Percentiles rank a stretch among this genome's conserved stretches.
These are phyloP conservation scores for Protomyces inundatus DNA, from an alignment of 1,139 yeast genomes.

Conservation along the genomic window DNA sequence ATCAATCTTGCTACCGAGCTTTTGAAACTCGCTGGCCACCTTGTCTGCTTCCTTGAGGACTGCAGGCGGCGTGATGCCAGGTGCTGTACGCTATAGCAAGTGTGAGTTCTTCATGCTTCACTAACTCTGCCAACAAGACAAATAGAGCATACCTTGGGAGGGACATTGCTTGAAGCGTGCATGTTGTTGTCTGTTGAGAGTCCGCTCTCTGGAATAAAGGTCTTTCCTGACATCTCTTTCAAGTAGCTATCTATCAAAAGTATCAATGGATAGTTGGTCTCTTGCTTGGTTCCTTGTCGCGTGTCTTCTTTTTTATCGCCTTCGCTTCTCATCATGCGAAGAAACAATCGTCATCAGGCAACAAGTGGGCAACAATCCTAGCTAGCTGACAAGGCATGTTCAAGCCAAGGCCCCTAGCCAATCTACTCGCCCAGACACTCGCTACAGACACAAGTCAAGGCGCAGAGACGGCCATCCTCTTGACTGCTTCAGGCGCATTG, in stretches of 20 bases:
- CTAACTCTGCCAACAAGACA: background rate
- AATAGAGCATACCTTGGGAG: slow-evolving; percentile 4
- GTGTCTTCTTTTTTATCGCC: background rate
- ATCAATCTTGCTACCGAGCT: slow-evolving; percentile 11
- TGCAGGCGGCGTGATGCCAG: slow-evolving; percentile 20
- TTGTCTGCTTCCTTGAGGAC: slow-evolving; percentile 19
- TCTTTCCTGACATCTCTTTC: slow-evolving; percentile 5
- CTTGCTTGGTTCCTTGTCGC: background rate
- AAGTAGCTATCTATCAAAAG: too few relatives aligned
- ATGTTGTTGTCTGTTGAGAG: slow-evolving; percentile 13
- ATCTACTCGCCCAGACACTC: background rate
- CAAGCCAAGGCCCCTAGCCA: background rate
- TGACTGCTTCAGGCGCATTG: background rate
- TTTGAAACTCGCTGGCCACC: slow-evolving; percentile 11
- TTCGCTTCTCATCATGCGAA: background rate
- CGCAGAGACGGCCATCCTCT: background rate
- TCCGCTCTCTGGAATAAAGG: slow-evolving; percentile 23
- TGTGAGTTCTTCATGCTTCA: background rate
- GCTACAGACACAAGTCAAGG: background rate
- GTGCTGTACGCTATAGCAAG: slow-evolving; percentile 4
- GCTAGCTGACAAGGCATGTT: background rate
- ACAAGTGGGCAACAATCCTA: background rate
- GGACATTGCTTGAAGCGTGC: slow-evolving; percentile 1
- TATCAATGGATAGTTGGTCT: background rate
- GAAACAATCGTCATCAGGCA: background rate